Evolutionary conservation across 2,329 filamentous ascomycete genomes (phyloP), one percentile per base, ranked within the genome.

Genomic region (Chrysoporthe puriensis): DNA sequence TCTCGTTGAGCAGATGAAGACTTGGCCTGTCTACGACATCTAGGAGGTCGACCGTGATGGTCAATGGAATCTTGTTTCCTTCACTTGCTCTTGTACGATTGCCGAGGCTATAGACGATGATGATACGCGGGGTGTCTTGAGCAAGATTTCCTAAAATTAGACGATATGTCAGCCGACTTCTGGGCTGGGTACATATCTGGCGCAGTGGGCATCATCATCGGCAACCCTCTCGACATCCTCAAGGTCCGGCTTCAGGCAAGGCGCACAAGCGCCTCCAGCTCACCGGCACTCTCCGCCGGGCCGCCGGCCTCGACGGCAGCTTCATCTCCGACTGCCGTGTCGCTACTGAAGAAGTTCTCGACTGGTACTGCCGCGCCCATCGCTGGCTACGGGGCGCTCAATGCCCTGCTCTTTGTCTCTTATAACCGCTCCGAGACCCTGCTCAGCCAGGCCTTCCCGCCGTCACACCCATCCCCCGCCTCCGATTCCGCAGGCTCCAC

Each of bases 181-280:
- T 97, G 92, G 92, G 92, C 94, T 67, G 94, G 94, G 74, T 97
- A 97, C 79, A 81, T 96, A 70, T 95, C 91, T 76, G 95, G 95
- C 64, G 93, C 91, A 67, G 84, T 90, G 61, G 92, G 93, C 58
- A 97, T 97, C 73, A 81, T 97, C 60, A 91, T 97, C 69, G 94
- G 95, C 70, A 97, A 97, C 74, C 93, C 94, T 3, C 83, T 97
- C 8, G 79, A 80, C 65, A 73, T 80, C 5, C 77, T 94, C 74
- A 94, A 95, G 79, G 92, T 94, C 64, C 91, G 90, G 52, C 82
- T 96, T 2, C 95, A 98, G 83, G 90, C 92, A 46, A 84, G 85
- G 1, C n/a, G 65, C 36, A 57, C 9, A 11, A 26, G n/a, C 13
- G 18, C 40, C 1, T 60, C 72, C 66, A 66, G 66, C 73, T 71